phyloP scores from a whole-genome alignment of 805 yeast genomes.

The Nakazawaea wyomingensis region DNA sequence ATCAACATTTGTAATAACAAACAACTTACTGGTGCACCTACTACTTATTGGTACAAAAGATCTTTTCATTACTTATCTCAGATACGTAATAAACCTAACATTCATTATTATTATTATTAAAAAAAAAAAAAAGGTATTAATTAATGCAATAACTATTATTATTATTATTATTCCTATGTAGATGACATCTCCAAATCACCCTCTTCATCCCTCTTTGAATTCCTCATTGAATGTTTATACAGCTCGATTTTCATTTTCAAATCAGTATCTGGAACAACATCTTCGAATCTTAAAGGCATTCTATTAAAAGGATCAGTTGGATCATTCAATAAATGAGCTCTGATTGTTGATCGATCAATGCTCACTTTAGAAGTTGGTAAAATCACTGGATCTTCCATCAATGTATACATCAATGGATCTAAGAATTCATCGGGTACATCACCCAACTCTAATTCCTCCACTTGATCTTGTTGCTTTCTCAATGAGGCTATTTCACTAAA shows the following conservation, averaged over 20 bases:
- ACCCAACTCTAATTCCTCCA: slow-evolving; percentile 82
- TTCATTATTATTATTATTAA: too few species aligned
- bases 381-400: slow-evolving; percentile 96
- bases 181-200: slow-evolving; percentile 10
- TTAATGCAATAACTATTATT: too few species aligned
- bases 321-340: slow-evolving; percentile 89
- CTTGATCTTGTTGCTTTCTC: slow-evolving; percentile 59
- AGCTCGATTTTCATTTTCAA: slow-evolving; percentile 55
- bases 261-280: slow-evolving; percentile 74
- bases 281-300: slow-evolving; percentile 83
- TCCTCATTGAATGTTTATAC: slow-evolving; percentile 45
- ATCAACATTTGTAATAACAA: too few species aligned
- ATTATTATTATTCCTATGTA: too few species aligned
- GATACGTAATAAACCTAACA: too few species aligned
- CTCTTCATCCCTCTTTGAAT: slow-evolving; percentile 17
- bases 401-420: slow-evolving; percentile 93
- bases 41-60: too few species aligned
- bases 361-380: slow-evolving; percentile 81
- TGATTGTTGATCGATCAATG: slow-evolving; percentile 87
- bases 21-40: too few species aligned
- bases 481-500: slow-evolving; percentile 67
- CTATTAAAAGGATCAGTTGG: slow-evolving; percentile 97
- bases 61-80: too few species aligned
- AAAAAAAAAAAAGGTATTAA: too few species aligned
- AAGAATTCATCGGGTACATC: slow-evolving; percentile 95